A percentile compares a stretch with the other conserved stretches of the same genome.
These are phyloP conservation scores for Aspergillus melleus DNA, from an alignment of 2,329 filamentous ascomycete genomes.

Conservation along the genomic window DNA sequence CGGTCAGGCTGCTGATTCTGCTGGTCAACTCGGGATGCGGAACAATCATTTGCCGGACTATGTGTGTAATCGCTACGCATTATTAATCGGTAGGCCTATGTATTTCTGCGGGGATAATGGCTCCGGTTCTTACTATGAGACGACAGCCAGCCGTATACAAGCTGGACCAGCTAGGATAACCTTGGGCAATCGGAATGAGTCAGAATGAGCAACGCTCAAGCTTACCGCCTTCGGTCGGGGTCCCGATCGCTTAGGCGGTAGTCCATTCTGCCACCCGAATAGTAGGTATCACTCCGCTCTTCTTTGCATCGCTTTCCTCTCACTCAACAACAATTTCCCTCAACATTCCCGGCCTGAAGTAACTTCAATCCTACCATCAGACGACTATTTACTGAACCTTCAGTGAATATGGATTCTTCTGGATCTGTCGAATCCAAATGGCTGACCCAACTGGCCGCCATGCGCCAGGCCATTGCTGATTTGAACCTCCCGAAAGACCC, in stretches of 20 bases:
- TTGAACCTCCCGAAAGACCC: slow-evolving; percentile 59
- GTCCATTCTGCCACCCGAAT: neutral
- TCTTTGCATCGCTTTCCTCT: neutral
- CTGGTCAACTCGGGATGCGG: neutral
- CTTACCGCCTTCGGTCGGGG: neutral
- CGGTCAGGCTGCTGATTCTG: neutral
- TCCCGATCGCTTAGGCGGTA: neutral
- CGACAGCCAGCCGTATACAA: neutral
- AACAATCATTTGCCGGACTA: neutral
- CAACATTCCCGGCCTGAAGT: neutral
- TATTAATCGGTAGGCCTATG: no score
- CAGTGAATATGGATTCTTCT: neutral
- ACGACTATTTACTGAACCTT: no score
- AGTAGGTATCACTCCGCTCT: neutral
- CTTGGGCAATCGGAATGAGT: neutral
- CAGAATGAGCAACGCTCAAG: neutral
- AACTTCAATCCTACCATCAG: neutral
- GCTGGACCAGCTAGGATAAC: neutral
- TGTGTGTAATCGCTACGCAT: no score
- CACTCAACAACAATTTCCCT: neutral
- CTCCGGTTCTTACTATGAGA: no score
- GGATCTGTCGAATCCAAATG: slow-evolving; percentile 61
- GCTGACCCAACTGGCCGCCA: slow-evolving; percentile 79
- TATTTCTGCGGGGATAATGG: no score
- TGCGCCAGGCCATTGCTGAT: slow-evolving; percentile 80